Conservation (phyloP, 768 basidiomycete genomes). For the Gautieria morchelliformis region DNA sequence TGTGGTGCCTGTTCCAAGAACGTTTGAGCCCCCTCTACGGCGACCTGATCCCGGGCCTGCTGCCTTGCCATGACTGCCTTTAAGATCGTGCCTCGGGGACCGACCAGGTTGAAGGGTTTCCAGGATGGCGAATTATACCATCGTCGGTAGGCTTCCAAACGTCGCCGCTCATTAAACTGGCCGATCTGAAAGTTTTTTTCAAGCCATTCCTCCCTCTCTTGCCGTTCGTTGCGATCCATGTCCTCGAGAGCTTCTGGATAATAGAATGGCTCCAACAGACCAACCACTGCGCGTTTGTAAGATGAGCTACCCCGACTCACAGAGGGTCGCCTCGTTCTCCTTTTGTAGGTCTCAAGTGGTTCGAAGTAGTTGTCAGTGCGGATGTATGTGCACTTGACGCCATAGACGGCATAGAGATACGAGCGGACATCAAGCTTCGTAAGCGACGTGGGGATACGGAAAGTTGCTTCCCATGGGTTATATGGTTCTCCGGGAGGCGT, state of each 20-base stretch:
- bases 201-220: constrained; percentile 49
- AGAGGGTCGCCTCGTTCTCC: constrained; percentile 31
- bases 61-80: constrained; percentile 39
- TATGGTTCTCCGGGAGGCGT: constrained; percentile 71
- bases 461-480: constrained; percentile 92
- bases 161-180: too few relatives aligned
- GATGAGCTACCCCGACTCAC: too few relatives aligned
- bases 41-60: constrained; percentile 30
- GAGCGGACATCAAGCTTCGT: constrained; percentile 90
- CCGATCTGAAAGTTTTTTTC: constrained; percentile 44
- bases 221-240: constrained; percentile 50
- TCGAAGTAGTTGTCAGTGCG: constrained; percentile 88
- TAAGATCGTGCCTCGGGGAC: constrained; percentile 38
- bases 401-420: constrained; percentile 78
- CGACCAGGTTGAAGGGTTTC: constrained; percentile 23
- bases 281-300: constrained; percentile 90
- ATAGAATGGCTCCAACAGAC: constrained; percentile 88
- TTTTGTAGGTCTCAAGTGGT: constrained; percentile 29
- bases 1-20: background rate
- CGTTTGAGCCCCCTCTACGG: constrained; percentile 20
- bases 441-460: constrained; percentile 79
- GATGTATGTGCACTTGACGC: constrained; percentile 84
- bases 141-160: too few relatives aligned
- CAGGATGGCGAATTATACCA: too few relatives aligned
- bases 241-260: constrained; percentile 78